A percentile compares a stretch with the other conserved stretches of the same genome.
phyloP scores from a whole-genome alignment of 208 protist genomes.

The Leishmania turanica region DNA sequence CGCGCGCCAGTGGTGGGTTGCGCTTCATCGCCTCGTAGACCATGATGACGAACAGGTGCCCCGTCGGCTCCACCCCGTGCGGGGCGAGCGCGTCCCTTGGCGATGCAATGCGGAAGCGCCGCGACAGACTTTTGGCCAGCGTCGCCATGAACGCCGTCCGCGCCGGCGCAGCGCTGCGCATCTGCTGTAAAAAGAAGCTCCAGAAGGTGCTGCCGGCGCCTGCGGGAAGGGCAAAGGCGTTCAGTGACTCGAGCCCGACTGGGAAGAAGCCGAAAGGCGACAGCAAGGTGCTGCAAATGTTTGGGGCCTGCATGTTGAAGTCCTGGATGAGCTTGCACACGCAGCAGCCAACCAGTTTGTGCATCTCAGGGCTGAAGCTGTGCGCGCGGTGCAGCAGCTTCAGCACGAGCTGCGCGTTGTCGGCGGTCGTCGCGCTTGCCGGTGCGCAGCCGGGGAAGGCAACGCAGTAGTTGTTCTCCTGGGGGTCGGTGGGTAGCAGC shows the following conservation, averaged over 20 bases:
- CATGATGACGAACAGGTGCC: slow-evolving; percentile 85
- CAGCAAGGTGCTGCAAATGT: slow-evolving; percentile 77
- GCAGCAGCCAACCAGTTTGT: slow-evolving; percentile 87
- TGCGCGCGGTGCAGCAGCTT: slow-evolving; percentile 85
- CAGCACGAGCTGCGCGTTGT: slow-evolving; percentile 89
- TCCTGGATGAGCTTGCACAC: slow-evolving; percentile 92
- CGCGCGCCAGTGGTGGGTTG: slow-evolving; percentile 73
- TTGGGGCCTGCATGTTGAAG: slow-evolving; percentile 89
- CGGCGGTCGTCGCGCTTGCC: slow-evolving; percentile 63
- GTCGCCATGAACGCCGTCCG: slow-evolving; percentile 86
- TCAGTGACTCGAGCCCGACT: slow-evolving; percentile 62
- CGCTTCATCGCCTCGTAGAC: slow-evolving; percentile 91
- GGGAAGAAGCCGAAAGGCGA: slow-evolving; percentile 82
- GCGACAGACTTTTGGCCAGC: slow-evolving; percentile 79
- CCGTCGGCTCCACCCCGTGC: slow-evolving; percentile 60
- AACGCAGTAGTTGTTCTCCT: slow-evolving; percentile 88
- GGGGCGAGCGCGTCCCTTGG: slow-evolving; percentile 67
- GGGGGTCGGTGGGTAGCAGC: slow-evolving; percentile 83
- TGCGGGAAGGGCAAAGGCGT: slow-evolving; percentile 79
- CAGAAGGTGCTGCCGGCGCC: slow-evolving; percentile 88
- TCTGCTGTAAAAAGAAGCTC: slow-evolving; percentile 85
- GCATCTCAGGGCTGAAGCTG: slow-evolving; percentile 80
- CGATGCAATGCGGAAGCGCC: slow-evolving; percentile 80
- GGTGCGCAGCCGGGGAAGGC: slow-evolving; percentile 81
- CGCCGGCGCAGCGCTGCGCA: slow-evolving; percentile 80